Base-by-base conservation (phyloP, 1,139 yeast genomes). In the Candida sp. region DNA sequence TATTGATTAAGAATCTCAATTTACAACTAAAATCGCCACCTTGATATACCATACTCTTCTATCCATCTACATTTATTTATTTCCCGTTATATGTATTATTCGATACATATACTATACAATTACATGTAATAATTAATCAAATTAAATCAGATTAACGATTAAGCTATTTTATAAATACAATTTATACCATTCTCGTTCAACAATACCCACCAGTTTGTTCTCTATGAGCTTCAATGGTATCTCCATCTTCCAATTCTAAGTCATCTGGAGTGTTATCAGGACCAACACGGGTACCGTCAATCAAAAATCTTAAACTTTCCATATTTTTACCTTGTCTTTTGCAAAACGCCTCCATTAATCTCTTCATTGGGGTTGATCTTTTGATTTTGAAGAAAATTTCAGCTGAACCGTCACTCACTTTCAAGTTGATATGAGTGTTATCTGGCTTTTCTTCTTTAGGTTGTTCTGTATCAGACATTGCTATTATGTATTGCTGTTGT, bases 301-400 rank as follows among this genome's bases (percentile, higher is more conserved):
- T 85, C 60, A 93, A 74, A 65, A 95, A 95, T 64, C 98, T 81
- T 62, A 95, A 75, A 38, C 93, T 82, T 56, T 79, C 81, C 63
- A 85, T 71, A 52, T 86, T 83, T 64, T 91, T 93, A 41, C 99
- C 98, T 62, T 93, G 97, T 73, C 99, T 87, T 71, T 91, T 91
- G 66, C 98, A 95, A 65, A 91, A 95, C 5, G 98, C 97, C 60
- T 93, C 98, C 91, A 95, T 93, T 56, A 95, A 82, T 72, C 96
- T 87, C 67, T 82, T 87, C 76, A 95, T 77, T 38, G 95, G 96
- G 5, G 99, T 95, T 44, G 91, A 79, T 66, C 89, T 81, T 72
- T 91, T 91, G 68, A 95, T 91, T 68, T 93, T 91, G 82, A 95
- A 95, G 67, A 86, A 91, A 52, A 95, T 93, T 66, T 95, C 99